Evolutionary conservation across 805 yeast species (phyloP), one percentile per base, ranked within the genome.

Genomic region (Yarrowia sp.): DNA sequence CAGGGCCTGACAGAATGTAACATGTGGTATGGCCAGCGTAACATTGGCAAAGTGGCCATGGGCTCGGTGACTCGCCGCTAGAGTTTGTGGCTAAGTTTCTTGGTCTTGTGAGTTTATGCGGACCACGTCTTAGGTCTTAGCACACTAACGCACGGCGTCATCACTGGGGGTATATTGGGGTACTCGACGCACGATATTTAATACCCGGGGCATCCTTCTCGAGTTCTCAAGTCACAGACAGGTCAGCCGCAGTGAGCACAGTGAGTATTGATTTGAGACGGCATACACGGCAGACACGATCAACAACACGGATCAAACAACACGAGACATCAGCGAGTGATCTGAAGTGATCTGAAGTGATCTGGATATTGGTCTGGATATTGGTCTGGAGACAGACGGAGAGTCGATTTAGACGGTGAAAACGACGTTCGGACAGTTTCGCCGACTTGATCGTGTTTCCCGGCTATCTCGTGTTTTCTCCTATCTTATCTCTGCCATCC

Each of bases 111-210:
- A 31, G 55, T 47, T 47, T 47, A 47, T 47, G 55, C 55, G 9
- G 38, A 27, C 35, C 35, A n/a, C 51, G 22, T 27, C 35, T 27
- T 27, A 13, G 51, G 31, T 24, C 47, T 24, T 8, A 42, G n/a
- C 44, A 24, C 51, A 47, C 55, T 47, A 47, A 47, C 38, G 55
- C 55, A 47, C 55, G 55, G 55, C 55, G 55, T 47, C 55, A 31
- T 21, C 38, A 31, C 38, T 9, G 53, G 55, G 47, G 38, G 27
- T 31, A 13, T 14, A 13, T 29, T 21, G 55, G 38, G 38, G 55
- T 31, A 21, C n/a, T n/a, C n/a, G n/a, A n/a, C n/a, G n/a, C 55
- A 31, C 55, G 55, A 32, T 47, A 47, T 31, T 14, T 14, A 46
- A 47, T 6, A 31, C 21, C 55, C 10, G 29, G 36, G 36, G 18